A percentile compares a stretch with the other conserved stretches of the same genome.
Evolutionary conservation across 2,329 filamentous ascomycete genomes (phyloP).

Genomic region (Colletotrichum chrysophilum): DNA sequence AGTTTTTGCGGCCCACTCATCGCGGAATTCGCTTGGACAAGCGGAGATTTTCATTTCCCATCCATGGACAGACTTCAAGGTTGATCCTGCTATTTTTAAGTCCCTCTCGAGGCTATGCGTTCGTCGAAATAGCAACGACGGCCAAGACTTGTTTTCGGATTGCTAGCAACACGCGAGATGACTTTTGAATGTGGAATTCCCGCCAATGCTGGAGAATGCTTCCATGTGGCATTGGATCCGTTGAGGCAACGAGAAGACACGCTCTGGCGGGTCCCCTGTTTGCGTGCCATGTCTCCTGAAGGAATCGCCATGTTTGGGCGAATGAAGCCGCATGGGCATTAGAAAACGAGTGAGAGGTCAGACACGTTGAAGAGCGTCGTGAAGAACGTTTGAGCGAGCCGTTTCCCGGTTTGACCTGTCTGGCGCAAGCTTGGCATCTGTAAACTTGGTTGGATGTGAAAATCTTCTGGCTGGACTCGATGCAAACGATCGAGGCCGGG

Average conservation of each 20-base stretch:
- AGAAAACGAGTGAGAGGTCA: background rate
- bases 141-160: background rate
- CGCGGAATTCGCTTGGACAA: background rate
- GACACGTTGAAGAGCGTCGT: background rate
- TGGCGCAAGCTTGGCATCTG: background rate
- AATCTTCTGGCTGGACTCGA: background rate
- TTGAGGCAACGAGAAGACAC: background rate
- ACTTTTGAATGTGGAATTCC: background rate
- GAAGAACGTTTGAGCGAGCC: background rate
- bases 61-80: background rate
- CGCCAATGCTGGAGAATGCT: background rate
- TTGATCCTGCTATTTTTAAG: conserved; percentile 10
- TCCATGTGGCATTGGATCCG: background rate
- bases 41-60: conserved; percentile 16
- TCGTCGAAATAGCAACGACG: conserved; percentile 3
- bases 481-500: background rate
- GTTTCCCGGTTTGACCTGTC: background rate
- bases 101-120: background rate
- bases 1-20: background rate
- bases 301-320: background rate
- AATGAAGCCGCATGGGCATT: background rate
- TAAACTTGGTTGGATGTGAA: background rate
- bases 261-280: background rate
- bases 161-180: background rate
- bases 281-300: background rate